These are phyloP conservation scores for Starmera pachycereana DNA, from an alignment of 805 yeast species.

Conservation along the genomic window DNA sequence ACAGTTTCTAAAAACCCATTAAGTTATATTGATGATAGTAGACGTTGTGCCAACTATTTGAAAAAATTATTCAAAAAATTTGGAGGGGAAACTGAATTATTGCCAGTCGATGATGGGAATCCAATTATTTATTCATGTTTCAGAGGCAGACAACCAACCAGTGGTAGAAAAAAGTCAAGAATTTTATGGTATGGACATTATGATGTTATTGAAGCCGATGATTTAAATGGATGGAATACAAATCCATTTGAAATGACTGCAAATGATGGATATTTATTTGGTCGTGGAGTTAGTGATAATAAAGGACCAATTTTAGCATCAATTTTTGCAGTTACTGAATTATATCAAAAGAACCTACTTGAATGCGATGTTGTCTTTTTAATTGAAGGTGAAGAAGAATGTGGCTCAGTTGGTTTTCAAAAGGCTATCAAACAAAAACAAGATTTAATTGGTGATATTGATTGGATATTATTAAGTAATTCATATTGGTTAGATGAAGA, in stretches of 20 bases:
- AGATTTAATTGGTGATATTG: slow-evolving; percentile 55
- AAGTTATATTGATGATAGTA: slow-evolving; percentile 62
- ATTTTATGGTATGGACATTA: slow-evolving; percentile 92
- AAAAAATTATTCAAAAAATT: slow-evolving; percentile 48
- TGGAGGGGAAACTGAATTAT: slow-evolving; percentile 62
- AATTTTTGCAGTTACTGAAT: slow-evolving; percentile 74
- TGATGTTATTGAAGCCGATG: slow-evolving; percentile 80
- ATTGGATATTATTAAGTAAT: slow-evolving; percentile 84
- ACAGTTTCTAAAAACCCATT: slow-evolving; percentile 73
- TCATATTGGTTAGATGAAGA: slow-evolving; percentile 90
- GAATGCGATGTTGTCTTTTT: slow-evolving; percentile 69
- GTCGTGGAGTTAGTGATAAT: slow-evolving; percentile 90
- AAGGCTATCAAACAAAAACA: slow-evolving; percentile 45
- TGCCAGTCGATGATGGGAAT: slow-evolving; percentile 71
- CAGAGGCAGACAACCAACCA: slow-evolving; percentile 27
- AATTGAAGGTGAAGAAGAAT: slow-evolving; percentile 93
- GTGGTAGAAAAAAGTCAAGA: slow-evolving; percentile 24
- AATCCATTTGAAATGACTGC: slow-evolving; percentile 73
- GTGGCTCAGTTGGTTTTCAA: slow-evolving; percentile 82
- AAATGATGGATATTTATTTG: slow-evolving; percentile 76
- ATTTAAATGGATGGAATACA: slow-evolving; percentile 55
- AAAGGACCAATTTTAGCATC: slow-evolving; percentile 91
- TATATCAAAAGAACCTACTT: slow-evolving; percentile 40
- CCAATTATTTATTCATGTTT: slow-evolving; percentile 80
- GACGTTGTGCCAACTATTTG: slow-evolving; percentile 77